These are phyloP conservation scores for Coprinellus micaceus DNA, from an alignment of 768 basidiomycete species.

Conservation along the genomic window DNA sequence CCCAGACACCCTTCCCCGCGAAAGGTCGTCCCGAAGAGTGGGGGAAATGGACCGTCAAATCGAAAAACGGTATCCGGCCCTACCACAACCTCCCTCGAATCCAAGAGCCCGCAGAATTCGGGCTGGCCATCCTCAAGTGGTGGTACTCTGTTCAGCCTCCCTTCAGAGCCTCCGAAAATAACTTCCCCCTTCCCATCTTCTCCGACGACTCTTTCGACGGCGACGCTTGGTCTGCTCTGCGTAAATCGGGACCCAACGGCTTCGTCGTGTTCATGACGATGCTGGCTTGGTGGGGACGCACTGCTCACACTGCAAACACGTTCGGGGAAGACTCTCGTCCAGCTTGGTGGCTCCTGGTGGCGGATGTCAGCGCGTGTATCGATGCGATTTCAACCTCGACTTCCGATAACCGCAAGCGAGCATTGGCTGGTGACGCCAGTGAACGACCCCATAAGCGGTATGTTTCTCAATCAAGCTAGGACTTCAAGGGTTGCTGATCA, in stretches of 20 bases:
- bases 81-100: background rate
- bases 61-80: background rate
- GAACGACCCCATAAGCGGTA: no score
- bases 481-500: no score
- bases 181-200: background rate
- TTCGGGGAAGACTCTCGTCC: background rate
- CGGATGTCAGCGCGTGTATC: background rate
- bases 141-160: background rate
- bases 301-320: background rate
- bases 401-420: no score
- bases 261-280: background rate
- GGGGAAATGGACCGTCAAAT: background rate
- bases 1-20: background rate
- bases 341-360: background rate
- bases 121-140: background rate
- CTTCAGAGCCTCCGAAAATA: background rate
- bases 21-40: background rate
- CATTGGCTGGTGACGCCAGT: no score
- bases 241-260: background rate
- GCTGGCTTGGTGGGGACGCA: background rate
- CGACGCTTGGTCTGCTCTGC: background rate
- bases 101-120: background rate
- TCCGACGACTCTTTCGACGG: background rate
- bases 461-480: no score
- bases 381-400: no score